Base-by-base conservation (phyloP, 2,329 filamentous ascomycete genomes). In the Stromatinia cepivora region DNA sequence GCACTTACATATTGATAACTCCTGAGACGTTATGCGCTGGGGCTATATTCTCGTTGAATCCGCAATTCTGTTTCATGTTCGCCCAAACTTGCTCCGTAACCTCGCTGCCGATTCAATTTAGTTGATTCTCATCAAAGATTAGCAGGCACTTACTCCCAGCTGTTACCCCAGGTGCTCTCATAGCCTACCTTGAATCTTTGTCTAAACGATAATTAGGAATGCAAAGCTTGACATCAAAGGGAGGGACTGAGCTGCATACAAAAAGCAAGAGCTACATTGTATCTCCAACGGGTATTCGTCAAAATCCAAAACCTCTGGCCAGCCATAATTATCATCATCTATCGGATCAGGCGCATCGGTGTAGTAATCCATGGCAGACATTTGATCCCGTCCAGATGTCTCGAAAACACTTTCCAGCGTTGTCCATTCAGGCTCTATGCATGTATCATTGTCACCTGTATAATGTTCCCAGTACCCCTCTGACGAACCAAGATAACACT, bases 41-140 rank as follows among this genome's bases (percentile, higher is more conserved):
- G 17, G 52, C 34, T 8, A 54, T 3, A 28, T 34, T 28, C 50
- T 34, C 52, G 6, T 34, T 34, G n/a, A 54, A 13, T 15, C 34
- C 52, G 34, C 52, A 34, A 54, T 54, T 54, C 22, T 17, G 28
- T 54, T 54, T 28, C 52, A 54, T 54, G 28, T 54, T 54, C 28
- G 52, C 52, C 52, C 52, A 54, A 54, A 54, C 52, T 28, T 54
- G 52, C 28, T 54, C 52, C 52, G 28, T 54, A 28, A 54, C 52
- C 34, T 54, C 52, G 34, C 52, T 54, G 52, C 22, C 20, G 28
- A 54, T 34, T 15, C 20, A 34, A 8, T 34, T 54, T 10, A 54
- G 28, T 54, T 34, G 2, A 53, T 53, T 53, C 31, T 28, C 31
- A 20, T 20, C 52, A 28, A 54, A 34, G 20, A 34, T 34, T 36